A percentile compares a stretch with the other conserved stretches of the same genome.
phyloP scores from a whole-genome alignment of 202 grass and related monocot species.

The Dendrocalamus latiflorus region DNA sequence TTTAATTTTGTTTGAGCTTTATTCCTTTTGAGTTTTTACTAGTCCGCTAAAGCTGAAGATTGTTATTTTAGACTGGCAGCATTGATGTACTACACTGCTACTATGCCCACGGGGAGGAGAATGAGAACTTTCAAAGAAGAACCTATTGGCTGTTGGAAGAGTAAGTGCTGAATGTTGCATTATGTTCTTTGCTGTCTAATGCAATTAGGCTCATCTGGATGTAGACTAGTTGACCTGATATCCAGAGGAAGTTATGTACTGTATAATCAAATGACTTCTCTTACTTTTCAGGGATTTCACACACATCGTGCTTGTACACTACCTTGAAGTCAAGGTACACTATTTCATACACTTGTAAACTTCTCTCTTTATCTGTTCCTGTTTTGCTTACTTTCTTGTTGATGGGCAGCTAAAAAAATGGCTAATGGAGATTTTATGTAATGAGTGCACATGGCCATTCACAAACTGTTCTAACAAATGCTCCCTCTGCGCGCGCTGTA shows the following conservation, averaged over 20 bases:
- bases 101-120: constrained; percentile 86
- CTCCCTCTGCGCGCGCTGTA: background rate
- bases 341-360: background rate
- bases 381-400: background rate
- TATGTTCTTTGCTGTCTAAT: constrained; percentile 1
- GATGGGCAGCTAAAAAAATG: background rate
- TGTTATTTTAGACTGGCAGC: constrained; percentile 62
- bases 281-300: constrained; percentile 74
- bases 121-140: constrained; percentile 82
- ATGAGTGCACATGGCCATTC: background rate
- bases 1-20: constrained; percentile 2
- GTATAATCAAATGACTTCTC: constrained; percentile 26
- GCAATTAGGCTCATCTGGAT: background rate
- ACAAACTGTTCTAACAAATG: background rate
- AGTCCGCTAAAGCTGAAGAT: constrained; percentile 11
- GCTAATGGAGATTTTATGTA: background rate
- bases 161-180: constrained; percentile 39
- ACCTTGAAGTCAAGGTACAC: constrained; percentile 79
- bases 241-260: background rate
- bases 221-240: constrained; percentile 14
- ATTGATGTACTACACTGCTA: constrained; percentile 94
- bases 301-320: constrained; percentile 94
- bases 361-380: background rate
- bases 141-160: constrained; percentile 92
- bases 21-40: constrained; percentile 17